These are phyloP conservation scores for Leccinum disarticulatum DNA, from an alignment of 768 basidiomycete genomes.

Conservation along the genomic window DNA sequence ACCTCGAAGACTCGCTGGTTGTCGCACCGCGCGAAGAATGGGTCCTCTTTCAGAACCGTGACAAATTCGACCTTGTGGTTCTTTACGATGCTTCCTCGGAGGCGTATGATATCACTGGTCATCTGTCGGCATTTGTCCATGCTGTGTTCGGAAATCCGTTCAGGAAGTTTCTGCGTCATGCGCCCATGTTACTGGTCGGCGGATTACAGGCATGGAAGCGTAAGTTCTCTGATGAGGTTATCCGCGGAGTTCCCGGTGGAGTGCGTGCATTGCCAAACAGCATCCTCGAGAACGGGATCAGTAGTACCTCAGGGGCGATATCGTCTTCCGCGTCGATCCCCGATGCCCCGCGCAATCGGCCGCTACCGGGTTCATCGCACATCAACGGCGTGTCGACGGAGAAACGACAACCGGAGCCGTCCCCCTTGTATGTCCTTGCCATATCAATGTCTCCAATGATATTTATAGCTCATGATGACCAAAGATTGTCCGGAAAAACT, in stretches of 20 bases:
- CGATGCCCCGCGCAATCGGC: constrained; percentile 17
- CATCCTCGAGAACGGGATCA: constrained; percentile 27
- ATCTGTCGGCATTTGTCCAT: constrained; percentile 58
- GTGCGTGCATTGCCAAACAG: constrained; percentile 16
- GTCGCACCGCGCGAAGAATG: constrained; percentile 70
- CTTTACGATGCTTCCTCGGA: constrained; percentile 75
- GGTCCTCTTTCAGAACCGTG: constrained; percentile 76
- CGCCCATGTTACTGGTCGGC: constrained; percentile 82
- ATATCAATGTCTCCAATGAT: constrained; percentile 1
- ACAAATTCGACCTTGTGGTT: constrained; percentile 86
- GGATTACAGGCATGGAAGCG: constrained; percentile 81
- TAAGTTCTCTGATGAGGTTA: constrained; percentile 47
- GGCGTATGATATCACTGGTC: constrained; percentile 48
- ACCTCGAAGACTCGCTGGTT: constrained; percentile 72
- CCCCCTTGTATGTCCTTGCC: constrained; percentile 20
- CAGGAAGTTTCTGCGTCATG: constrained; percentile 64
- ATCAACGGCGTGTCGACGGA: constrained; percentile 20
- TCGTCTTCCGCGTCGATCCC: constrained; percentile 16
- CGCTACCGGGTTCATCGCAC: constrained; percentile 6
- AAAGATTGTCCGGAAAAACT: constrained; percentile 19
- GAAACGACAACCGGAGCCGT: constrained; percentile 19
- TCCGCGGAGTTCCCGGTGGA: constrained; percentile 23
- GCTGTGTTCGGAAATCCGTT: constrained; percentile 77
- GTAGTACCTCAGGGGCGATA: constrained; percentile 29
- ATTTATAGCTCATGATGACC: constrained; percentile 13